Base-by-base conservation (phyloP, 768 basidiomycete genomes). In the Kockovaella imperatae region DNA sequence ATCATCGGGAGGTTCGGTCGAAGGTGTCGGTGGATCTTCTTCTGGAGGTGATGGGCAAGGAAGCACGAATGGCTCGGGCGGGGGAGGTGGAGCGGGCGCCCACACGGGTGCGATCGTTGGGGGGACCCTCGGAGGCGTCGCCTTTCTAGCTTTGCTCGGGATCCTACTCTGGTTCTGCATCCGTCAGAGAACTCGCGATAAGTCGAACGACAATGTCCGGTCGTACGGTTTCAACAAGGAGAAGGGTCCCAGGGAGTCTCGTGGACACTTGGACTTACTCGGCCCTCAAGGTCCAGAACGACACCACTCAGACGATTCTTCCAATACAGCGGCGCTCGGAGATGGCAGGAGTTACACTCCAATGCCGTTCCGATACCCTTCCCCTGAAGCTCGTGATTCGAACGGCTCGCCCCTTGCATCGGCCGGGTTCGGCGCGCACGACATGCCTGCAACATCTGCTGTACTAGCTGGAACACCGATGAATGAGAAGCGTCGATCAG, bases 71-170 rank as follows among this genome's bases (percentile, higher is more conserved):
- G 30, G 35, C 14, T 28, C 36, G 3, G 24, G 29, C n/a, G 40
- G 40, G 20, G 26, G 28, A 15, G 47, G n/a, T 15, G 23, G 39
- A 17, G 15, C 20, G n/a, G 21, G 29, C 15, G 47, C 50, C 23
- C 18, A 54, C 17, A 54, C 50, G 0, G 69, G 67, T 15, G 64
- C 69, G 0, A 68, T 70, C 3, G 62, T 70, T 1, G 72, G 71
- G 0, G 68, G 71, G 1, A 58, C 57, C 0, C 57, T 74, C 3
- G 74, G 72, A 2, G 60, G 71, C 15, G 60, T 72, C 17, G 65
- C 62, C 4, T 65, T 62, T 24, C 52, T 73, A 11, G 42, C 70
- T 29, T 52, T 73, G 14, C 60, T 74, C 23, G 60, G 47, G 5
- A n/a, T 73, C 3, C 51, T 72, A 18, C 50, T 62, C 4, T 64